Conservation (phyloP, 2,329 filamentous ascomycete species). For the Boeremia lycopersici region DNA sequence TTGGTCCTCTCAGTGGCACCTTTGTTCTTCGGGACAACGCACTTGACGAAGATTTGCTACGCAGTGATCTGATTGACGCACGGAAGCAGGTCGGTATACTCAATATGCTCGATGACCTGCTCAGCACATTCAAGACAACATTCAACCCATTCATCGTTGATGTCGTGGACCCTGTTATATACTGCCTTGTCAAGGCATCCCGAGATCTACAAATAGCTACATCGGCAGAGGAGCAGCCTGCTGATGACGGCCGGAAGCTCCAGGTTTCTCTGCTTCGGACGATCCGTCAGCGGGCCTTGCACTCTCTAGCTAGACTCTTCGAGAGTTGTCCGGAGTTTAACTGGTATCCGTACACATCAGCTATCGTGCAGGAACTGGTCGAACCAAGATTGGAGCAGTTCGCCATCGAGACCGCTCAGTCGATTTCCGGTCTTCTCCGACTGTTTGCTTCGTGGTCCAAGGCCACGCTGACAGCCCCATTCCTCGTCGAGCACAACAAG, state of each 20-base stretch:
- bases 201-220: constrained; percentile 43
- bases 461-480: constrained; percentile 67
- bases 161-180: constrained; percentile 78
- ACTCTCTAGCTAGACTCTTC: constrained; percentile 81
- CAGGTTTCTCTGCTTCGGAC: constrained; percentile 65
- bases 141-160: constrained; percentile 70
- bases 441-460: constrained; percentile 83
- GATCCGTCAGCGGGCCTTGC: constrained; percentile 74
- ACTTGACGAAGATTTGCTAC: constrained; percentile 53
- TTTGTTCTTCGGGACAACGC: constrained; percentile 60
- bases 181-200: constrained; percentile 76
- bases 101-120: constrained; percentile 87
- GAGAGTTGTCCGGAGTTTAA: constrained; percentile 71
- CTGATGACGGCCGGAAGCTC: constrained; percentile 36
- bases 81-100: constrained; percentile 89
- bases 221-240: constrained; percentile 37
- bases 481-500: constrained; percentile 68
- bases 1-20: constrained; percentile 70
- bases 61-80: constrained; percentile 63
- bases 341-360: constrained; percentile 73
- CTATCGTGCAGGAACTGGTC: constrained; percentile 76
- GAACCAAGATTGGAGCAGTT: constrained; percentile 78
- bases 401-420: constrained; percentile 84
- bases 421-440: constrained; percentile 80
- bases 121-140: constrained; percentile 80